Evolutionary conservation across 805 yeast genomes (phyloP), one percentile per base, ranked within the genome.

Genomic region (Blastobotrys peoriensis): DNA sequence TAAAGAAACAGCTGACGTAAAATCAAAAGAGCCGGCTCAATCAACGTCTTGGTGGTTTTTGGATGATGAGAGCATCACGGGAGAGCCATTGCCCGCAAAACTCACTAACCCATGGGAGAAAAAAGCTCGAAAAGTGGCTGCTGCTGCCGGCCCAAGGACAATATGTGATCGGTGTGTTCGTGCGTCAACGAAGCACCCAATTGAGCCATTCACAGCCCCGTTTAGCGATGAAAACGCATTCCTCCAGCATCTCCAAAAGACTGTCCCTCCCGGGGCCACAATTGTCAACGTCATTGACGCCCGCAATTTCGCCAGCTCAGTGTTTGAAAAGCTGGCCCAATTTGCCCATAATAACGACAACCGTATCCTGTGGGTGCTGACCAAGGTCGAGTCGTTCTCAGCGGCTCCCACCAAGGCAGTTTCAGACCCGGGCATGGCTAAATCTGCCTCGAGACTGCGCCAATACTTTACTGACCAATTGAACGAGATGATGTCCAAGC

Each of bases 281-380:
- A 52, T 83, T 1, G 71, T 81, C 2, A 80, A 83, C 56, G 77
- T 84, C 1, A 66, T 82, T 6, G 80, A 83, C 28, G 78, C 83
- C 1, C 60, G 73, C 10, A 95, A 86, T 52, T 85, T 86, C 57
- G 96, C 96, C 1, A 64, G 82, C 34, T 71, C 81, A 4, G 55
- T 81, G 2, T 65, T 72, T 46, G 53, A 57, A 5, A 51, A 56
- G 2, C 61, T 76, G 5, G 55, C 67, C 20, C 55, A 66, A 33
- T 18, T 37, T 25, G 40, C 49, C 3, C 50, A 50, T 1, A 47
- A 61, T 19, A 49, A 58, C 1, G 44, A 59, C 21, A 54, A 58
- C 6, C 47, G 54, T 8, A 61, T 60, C 3, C 41, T 58, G 1
- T 64, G 60, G 47, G 64, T 65, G 5, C 50, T 71, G 48, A 69